Evolutionary conservation across 805 yeast genomes (phyloP), one percentile per base, ranked within the genome.

Genomic region (Kuraishia piskuri): DNA sequence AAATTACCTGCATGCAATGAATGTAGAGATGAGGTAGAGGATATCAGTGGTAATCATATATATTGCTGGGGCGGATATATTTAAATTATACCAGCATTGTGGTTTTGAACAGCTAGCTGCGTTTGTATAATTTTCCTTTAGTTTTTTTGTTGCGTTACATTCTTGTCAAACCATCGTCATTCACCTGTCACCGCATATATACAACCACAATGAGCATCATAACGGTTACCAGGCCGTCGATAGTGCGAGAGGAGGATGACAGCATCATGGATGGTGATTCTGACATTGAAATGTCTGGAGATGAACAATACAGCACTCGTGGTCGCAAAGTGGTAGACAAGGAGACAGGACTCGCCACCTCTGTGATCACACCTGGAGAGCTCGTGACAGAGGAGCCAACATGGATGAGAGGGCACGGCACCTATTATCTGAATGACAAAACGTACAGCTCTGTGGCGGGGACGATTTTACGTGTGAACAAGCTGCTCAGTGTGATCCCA

Each of bases 321-420:
- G 14, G 40, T 31, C 40, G 40, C 14, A 31, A 12, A 10, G 17
- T 31, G 8, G 52, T 57, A 53, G 59, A 53, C 22, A 8, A 50
- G 23, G 22, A 50, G 19, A 65, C 48, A 67, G 58, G 56, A 17
- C 25, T 68, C 19, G 68, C 67, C 48, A 68, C 57, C 6, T 59
- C 69, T 12, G 69, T 94, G 9, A 96, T 92, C 20, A 90, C 97
- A 1, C 99, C 99, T 0, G 99, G 99, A 9, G 97, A 94, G 66
- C 71, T 91, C 51, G 88, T 94, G n/a, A 94, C 98, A 0, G 94
- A 88, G 60, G 98, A 94, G 63, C 88, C 96, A 6, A 78, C 85
- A 2, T 94, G 98, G 97, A 94, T 94, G 99, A 81, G 96, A 64
- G 99, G 99, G 26, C 99, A 92, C 64, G 99, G 99, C 5, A 94